phyloP scores from a whole-genome alignment of 805 yeast species.

The Wickerhamiella vanderwaltii region DNA sequence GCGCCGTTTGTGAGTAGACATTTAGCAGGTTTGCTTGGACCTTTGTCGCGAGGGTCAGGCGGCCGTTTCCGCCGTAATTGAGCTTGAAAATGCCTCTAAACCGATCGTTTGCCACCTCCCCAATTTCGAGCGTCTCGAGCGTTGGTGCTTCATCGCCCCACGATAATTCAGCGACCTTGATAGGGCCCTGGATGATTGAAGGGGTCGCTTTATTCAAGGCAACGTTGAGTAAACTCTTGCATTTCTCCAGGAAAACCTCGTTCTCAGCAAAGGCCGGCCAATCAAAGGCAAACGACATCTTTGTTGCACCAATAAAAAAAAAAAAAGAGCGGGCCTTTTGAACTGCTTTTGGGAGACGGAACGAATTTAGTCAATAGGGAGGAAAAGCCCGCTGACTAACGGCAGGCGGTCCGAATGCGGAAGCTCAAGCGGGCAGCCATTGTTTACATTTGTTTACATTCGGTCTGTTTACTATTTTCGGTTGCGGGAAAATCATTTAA shows the following conservation, averaged over 20 bases:
- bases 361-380: no score
- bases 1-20: slow-evolving; percentile 38
- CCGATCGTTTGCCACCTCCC: slow-evolving; percentile 63
- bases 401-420: no score
- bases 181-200: slow-evolving; percentile 54
- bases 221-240: slow-evolving; percentile 48
- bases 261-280: slow-evolving; percentile 66
- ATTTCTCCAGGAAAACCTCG: slow-evolving; percentile 45
- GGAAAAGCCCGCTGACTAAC: no score
- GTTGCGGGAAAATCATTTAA: no score
- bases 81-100: slow-evolving; percentile 75
- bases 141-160: slow-evolving; percentile 66
- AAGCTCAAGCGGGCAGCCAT: no score
- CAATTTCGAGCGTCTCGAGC: slow-evolving; percentile 70
- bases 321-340: no score
- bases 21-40: slow-evolving; percentile 77
- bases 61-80: slow-evolving; percentile 63
- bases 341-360: no score
- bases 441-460: no score
- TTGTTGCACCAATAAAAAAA: no score
- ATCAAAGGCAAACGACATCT: slow-evolving; percentile 66
- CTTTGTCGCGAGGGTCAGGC: slow-evolving; percentile 59
- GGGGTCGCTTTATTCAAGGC: slow-evolving; percentile 56
- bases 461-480: no score
- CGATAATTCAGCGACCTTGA: slow-evolving; percentile 52